Conservation (phyloP, 495 filamentous ascomycete species). For the Neurospora sublineolata region DNA sequence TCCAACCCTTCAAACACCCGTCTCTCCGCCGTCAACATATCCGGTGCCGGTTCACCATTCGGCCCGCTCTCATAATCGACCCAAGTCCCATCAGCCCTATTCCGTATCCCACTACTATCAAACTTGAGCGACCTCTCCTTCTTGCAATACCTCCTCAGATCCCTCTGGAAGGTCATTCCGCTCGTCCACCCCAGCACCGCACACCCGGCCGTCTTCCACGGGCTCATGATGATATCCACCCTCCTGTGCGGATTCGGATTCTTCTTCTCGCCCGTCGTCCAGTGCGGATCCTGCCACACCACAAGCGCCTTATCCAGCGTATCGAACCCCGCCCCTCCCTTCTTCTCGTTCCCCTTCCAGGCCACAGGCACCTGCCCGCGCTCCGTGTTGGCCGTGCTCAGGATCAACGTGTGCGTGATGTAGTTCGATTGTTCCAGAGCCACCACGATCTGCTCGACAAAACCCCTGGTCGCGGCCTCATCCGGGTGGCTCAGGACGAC, state of each 20-base stretch:
- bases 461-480: slow-evolving; percentile 47
- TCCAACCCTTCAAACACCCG: slow-evolving; percentile 71
- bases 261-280: slow-evolving; percentile 28
- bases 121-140: slow-evolving; percentile 67
- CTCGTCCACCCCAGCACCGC: slow-evolving; percentile 83
- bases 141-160: slow-evolving; percentile 72
- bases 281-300: slow-evolving; percentile 79
- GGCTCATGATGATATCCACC: slow-evolving; percentile 88
- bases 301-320: slow-evolving; percentile 83
- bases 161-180: slow-evolving; percentile 80
- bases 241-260: slow-evolving; percentile 71
- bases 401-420: slow-evolving; percentile 72
- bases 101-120: slow-evolving; percentile 76
- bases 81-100: slow-evolving; percentile 49
- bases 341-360: slow-evolving; percentile 33
- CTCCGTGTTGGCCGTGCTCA: slow-evolving; percentile 53
- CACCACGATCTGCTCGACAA: slow-evolving; percentile 56
- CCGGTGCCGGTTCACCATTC: slow-evolving; percentile 30
- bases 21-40: slow-evolving; percentile 62
- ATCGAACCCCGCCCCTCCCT: slow-evolving; percentile 56
- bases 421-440: slow-evolving; percentile 55
- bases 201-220: slow-evolving; percentile 80
- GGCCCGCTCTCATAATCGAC: slow-evolving; percentile 47
- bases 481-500: slow-evolving; percentile 74
- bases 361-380: slow-evolving; percentile 56